Base-by-base conservation (phyloP, 495 filamentous ascomycete species). In the Lophium mytilinum region DNA sequence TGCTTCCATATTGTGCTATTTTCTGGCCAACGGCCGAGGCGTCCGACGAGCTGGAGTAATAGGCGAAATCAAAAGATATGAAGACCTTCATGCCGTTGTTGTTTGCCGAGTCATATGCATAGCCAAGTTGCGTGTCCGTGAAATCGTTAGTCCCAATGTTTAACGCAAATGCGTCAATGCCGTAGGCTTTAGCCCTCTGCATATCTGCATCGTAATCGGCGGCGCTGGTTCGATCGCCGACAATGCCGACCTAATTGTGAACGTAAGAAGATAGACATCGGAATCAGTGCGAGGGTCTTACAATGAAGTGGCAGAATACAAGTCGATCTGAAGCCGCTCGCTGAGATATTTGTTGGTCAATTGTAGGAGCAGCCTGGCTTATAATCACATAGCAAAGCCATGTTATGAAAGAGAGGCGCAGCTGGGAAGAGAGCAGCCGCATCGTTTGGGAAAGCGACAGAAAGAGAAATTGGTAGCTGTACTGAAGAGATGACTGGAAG, bases 231-330 rank as follows among this genome's bases (percentile, higher is more conserved):
- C 80, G 76, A 55, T 77, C 73, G 56, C 73, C 71, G 19, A 72
- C 67, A 36, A 81, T 80, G 37, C 80, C 80, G 36, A 83, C 75
- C 79, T 43, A 59, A 47, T 58, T 21, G 14, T 59, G 24, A 56
- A 37, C 8, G 30, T 50, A 57, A 36, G 43, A 41, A 43, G 15
- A 24, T 9, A 6, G 19, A 9, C 37, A 43, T 37, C 11, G 9
- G 18, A 37, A 37, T 9, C 39, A 0, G 14, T 37, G 6, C 58
- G n/a, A 33, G 33, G 49, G 8, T 4, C 75, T 57, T 63, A 81
- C 80, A 77, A 83, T 82, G 65, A 82, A 84, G 64, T 83, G 80
- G 55, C 71, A 73, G 62, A 84, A 83, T 6, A 83, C 80, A 33
- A 83, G 66, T 34, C 56, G 54, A 17, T 58, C 45, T 30, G 45